Percentiles rank a stretch among this genome's conserved stretches.
phyloP scores from a whole-genome alignment of 257 asterid genomes.

The Nicotiana attenuata region DNA sequence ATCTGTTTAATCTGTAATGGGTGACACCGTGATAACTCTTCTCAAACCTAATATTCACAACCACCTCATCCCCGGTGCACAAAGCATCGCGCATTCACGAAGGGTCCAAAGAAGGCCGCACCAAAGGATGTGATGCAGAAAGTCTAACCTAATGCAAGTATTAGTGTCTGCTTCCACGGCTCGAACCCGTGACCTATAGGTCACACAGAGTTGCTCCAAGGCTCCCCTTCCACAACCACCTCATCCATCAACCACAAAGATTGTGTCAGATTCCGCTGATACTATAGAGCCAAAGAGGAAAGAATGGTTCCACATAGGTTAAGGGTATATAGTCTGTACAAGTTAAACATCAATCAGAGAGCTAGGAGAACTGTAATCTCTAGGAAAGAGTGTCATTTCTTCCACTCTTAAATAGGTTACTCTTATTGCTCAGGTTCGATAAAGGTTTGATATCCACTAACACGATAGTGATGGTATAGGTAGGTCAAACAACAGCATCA shows the following conservation, averaged over 20 bases:
- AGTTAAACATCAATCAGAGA: not conserved
- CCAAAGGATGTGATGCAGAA: too few species aligned
- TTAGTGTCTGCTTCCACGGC: too few species aligned
- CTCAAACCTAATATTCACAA: not conserved
- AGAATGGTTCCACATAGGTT: not conserved
- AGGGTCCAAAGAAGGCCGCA: too few species aligned
- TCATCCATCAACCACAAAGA: not conserved
- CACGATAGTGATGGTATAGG: not conserved
- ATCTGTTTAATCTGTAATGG: not conserved
- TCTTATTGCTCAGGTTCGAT: not conserved
- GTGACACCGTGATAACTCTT: not conserved
- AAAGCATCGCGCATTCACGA: too few species aligned
- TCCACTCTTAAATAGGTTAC: not conserved
- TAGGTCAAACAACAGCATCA: not conserved
- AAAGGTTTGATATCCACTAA: conserved; percentile 2
- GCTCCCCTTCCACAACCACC: not conserved
- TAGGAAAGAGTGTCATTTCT: not conserved
- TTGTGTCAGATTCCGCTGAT: not conserved
- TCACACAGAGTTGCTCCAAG: too few species aligned
- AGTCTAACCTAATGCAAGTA: too few species aligned
- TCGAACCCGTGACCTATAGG: too few species aligned
- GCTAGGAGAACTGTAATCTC: not conserved
- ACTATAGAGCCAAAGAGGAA: not conserved
- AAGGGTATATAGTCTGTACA: not conserved
- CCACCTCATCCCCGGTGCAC: not conserved